Base-by-base conservation (phyloP, 2,329 filamentous ascomycete genomes). In the Alternaria incomplexa region DNA sequence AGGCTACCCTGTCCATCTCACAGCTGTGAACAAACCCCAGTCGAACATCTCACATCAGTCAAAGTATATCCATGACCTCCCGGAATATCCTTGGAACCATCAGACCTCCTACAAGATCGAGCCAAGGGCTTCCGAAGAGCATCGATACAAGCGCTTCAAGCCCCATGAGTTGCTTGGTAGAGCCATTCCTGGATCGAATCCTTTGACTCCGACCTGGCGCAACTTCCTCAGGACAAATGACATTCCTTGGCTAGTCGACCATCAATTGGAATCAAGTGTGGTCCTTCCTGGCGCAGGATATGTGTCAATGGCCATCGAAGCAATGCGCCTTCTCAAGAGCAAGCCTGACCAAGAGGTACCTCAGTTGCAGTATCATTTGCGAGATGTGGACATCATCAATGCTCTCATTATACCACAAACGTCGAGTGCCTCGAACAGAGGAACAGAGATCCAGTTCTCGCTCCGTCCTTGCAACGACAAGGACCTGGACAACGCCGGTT, bases 251-350 rank as follows among this genome's bases (percentile, higher is more conserved):
- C 56, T 86, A 2, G 64, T 66, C 0, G 81, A 84, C 47, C 83
- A 87, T 63, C 30, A 56, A 22, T 7, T 74, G 3, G 72, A 78
- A 2, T 71, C 72, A 0, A 70, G 81, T 7, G 67, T 80, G 1
- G 69, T 86, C 1, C 82, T 83, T 36, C 85, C 85, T 0, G 81
- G 67, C 3, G 80, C 84, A 1, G 84, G 75, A 0, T 85, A 82
- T 59, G 58, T 86, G 1, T 71, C 75, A 8, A 83, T 85, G 76
- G 80, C 77, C 3, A 78, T 80, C 1, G 83, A 84, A 64, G 83
- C 55, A 11, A 7, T 20, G 8, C 58, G 57, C 4, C 43, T 32
- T 17, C 28, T 40, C 13, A 22, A 56, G 40, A 28, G 45, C 5
- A 44, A n/a, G 6, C 12, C 22, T 30, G 7, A 32, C 28, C 48